These are phyloP conservation scores for Rosa chinensis DNA, from an alignment of 306 rosid species.

Conservation along the genomic window DNA sequence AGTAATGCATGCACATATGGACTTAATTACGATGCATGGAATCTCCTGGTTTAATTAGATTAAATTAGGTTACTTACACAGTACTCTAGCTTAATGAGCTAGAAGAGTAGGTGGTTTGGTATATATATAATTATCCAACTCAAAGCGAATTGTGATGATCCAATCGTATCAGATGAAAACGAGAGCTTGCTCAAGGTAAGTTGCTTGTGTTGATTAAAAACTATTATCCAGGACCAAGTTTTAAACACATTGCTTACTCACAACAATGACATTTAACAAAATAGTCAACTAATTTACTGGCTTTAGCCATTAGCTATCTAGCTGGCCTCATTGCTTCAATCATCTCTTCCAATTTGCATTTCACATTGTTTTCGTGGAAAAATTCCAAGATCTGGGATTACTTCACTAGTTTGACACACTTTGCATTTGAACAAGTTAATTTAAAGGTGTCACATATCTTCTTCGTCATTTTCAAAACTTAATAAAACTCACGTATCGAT, in stretches of 20 bases:
- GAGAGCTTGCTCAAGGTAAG: neutral
- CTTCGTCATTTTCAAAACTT: neutral
- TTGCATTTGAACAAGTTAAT: neutral
- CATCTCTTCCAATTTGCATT: neutral
- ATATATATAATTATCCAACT: neutral
- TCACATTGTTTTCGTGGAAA: neutral
- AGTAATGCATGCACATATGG: neutral
- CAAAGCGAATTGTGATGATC: neutral
- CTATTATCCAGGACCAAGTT: too few species aligned
- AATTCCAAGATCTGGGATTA: neutral
- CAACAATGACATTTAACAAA: neutral
- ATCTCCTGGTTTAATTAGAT: neutral
- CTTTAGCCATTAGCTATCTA: neutral
- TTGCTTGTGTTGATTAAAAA: neutral
- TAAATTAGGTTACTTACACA: neutral
- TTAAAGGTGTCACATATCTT: neutral
- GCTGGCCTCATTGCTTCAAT: neutral
- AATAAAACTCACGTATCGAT: neutral
- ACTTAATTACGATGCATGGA: neutral
- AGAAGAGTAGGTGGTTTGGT: neutral
- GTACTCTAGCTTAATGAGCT: neutral
- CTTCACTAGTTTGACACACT: neutral
- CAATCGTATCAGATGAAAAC: slow-evolving; percentile 8
- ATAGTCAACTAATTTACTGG: neutral
- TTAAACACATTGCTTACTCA: neutral